Percentiles rank a stretch among this genome's conserved stretches.
phyloP scores from a whole-genome alignment of 2,329 filamentous ascomycete species.

The Arthrobotrys iridis region DNA sequence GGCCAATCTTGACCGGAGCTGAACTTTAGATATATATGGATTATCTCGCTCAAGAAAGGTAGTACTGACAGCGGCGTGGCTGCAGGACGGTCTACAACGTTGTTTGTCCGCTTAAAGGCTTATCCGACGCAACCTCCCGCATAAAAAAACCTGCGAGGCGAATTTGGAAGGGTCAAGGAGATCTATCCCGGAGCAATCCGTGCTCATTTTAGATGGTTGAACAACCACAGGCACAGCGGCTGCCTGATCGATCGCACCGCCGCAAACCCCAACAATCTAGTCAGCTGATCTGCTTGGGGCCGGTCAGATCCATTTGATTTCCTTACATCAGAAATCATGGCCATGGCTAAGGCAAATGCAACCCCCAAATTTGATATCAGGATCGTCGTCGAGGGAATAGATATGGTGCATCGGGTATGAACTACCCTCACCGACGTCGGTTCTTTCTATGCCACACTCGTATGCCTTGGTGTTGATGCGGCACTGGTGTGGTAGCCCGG shows the following conservation, averaged over 20 bases:
- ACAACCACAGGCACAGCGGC: constrained; percentile 28
- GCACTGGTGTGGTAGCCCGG: constrained; percentile 3
- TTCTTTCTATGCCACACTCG: background rate
- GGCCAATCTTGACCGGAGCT: constrained; percentile 22
- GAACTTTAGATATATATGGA: constrained; percentile 45
- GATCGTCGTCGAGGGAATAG: constrained; percentile 4
- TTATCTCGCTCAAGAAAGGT: constrained; percentile 46
- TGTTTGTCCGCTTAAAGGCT: constrained; percentile 52
- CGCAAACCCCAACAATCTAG: constrained; percentile 22
- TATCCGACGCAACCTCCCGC: constrained; percentile 52
- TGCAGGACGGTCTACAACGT: constrained; percentile 51
- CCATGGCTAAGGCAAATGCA: background rate
- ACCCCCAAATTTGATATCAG: background rate
- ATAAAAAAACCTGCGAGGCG: constrained; percentile 37
- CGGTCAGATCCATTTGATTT: background rate
- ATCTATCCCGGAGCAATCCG: constrained; percentile 48
- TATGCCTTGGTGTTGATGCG: background rate
- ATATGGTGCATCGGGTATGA: background rate
- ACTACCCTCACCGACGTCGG: background rate
- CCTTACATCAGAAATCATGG: background rate
- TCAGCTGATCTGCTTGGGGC: constrained; percentile 40
- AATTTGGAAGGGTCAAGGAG: constrained; percentile 42
- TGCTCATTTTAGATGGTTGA: constrained; percentile 52
- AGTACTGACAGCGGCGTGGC: constrained; percentile 54
- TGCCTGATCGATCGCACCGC: constrained; percentile 43